Percentiles rank a stretch among this genome's conserved stretches.
These are phyloP conservation scores for Lepiota venenata DNA, from an alignment of 768 basidiomycete genomes.

Conservation along the genomic window DNA sequence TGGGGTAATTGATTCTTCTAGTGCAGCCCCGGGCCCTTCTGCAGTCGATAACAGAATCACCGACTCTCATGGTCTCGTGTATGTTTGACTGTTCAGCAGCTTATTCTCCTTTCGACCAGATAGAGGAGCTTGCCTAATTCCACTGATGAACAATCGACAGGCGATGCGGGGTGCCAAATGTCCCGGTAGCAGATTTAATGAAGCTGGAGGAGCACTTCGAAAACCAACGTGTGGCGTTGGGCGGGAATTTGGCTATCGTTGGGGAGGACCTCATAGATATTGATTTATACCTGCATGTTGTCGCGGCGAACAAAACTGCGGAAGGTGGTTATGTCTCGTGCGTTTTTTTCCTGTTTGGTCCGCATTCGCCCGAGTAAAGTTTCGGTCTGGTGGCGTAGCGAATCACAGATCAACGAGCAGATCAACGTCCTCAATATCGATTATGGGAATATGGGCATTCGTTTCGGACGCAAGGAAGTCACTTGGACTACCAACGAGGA, in stretches of 20 bases:
- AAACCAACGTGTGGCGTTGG: background rate
- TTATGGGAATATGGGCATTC: constrained; percentile 30
- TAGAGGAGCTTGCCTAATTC: no score
- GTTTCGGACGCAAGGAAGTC: constrained; percentile 29
- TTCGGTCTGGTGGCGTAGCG: constrained; percentile 12
- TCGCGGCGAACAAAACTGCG: constrained; percentile 11
- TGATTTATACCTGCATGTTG: constrained; percentile 16
- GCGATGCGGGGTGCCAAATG: constrained; percentile 2
- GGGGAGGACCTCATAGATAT: constrained; percentile 1
- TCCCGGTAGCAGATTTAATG: background rate
- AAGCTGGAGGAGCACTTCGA: constrained; percentile 2
- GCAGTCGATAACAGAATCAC: background rate
- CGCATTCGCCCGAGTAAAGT: background rate
- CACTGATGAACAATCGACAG: background rate
- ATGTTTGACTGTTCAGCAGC: background rate
- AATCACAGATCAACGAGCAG: constrained; percentile 29
- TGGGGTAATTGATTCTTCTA: background rate
- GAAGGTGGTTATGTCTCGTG: constrained; percentile 14
- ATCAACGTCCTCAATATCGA: constrained; percentile 37
- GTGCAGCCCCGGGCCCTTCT: background rate
- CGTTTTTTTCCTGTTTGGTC: background rate
- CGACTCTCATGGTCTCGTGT: background rate
- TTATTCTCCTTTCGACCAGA: background rate
- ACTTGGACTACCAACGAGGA: constrained; percentile 31
- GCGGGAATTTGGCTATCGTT: background rate